Conservation (phyloP, 2,329 filamentous ascomycete species). For the Nigrograna mackinnonii region DNA sequence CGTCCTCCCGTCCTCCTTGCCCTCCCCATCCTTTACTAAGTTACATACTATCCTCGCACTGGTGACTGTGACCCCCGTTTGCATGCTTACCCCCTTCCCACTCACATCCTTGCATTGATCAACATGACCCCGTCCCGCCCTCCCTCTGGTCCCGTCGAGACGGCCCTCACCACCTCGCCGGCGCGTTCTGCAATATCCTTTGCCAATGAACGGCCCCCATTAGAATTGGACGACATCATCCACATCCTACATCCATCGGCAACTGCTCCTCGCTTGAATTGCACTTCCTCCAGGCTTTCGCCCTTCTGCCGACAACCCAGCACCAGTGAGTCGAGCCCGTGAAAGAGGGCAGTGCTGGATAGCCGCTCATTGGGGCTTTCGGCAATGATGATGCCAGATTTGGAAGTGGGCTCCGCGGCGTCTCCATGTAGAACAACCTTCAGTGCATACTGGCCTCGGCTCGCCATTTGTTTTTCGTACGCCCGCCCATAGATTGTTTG, state of each 20-base stretch:
- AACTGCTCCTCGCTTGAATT: constrained; percentile 39
- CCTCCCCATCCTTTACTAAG: neutral
- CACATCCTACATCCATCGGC: constrained; percentile 32
- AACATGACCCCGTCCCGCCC: constrained; percentile 16
- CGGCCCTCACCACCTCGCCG: constrained; percentile 32
- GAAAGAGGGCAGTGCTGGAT: constrained; percentile 25
- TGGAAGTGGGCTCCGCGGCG: constrained; percentile 23
- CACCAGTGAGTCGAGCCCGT: constrained; percentile 33
- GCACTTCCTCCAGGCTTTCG: constrained; percentile 40
- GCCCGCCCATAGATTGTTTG: constrained; percentile 37
- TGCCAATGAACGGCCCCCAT: constrained; percentile 36
- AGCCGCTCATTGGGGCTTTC: constrained; percentile 14
- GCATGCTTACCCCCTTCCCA: no score
- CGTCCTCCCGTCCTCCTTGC: no score
- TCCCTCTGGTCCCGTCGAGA: constrained; percentile 16
- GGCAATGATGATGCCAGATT: constrained; percentile 33
- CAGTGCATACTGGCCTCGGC: constrained; percentile 32
- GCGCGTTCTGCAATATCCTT: constrained; percentile 38
- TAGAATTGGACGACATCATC: constrained; percentile 34
- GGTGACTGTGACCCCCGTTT: neutral
- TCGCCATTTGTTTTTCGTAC: constrained; percentile 39
- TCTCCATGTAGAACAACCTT: constrained; percentile 30
- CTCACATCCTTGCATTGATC: constrained; percentile 36
- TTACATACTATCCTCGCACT: neutral
- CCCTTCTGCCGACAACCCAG: constrained; percentile 39